These are phyloP conservation scores for Mimosa pudica DNA, from an alignment of 306 rosid genomes.

Conservation along the genomic window DNA sequence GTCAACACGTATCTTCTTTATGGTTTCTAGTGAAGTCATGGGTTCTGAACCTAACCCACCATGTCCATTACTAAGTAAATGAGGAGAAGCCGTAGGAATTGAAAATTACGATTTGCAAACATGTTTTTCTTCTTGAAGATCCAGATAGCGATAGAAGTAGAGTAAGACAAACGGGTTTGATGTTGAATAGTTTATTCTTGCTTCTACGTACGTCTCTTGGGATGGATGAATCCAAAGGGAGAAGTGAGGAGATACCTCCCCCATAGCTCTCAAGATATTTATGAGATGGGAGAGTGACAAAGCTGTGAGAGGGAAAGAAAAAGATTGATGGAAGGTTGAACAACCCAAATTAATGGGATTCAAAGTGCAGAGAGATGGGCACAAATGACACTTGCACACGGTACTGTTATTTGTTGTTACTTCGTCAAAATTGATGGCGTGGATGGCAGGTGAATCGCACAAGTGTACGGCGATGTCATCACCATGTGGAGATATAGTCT, in stretches of 20 bases:
- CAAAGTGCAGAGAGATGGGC: constrained; percentile 24
- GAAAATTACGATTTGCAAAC: neutral
- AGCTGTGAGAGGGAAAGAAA: constrained; percentile 17
- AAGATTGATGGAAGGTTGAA: constrained; percentile 19
- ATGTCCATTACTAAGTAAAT: neutral
- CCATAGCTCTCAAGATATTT: constrained; percentile 22
- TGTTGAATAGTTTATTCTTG: constrained; percentile 28
- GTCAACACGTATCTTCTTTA: neutral
- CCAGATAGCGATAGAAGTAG: neutral
- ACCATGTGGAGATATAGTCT: neutral
- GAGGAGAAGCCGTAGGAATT: neutral
- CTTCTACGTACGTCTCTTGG: constrained; percentile 22
- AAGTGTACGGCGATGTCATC: neutral
- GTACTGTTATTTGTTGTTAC: constrained; percentile 1
- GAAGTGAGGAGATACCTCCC: neutral
- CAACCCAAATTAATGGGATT: constrained; percentile 19
- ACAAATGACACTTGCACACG: constrained; percentile 15
- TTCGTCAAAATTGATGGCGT: constrained; percentile 27
- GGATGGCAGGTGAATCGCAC: neutral
- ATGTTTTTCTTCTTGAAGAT: neutral
- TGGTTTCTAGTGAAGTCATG: neutral
- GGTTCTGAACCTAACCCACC: neutral
- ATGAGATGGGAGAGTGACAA: constrained; percentile 7
- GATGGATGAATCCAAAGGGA: neutral
- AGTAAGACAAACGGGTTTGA: constrained; percentile 7